phyloP scores from a whole-genome alignment of 2,329 filamentous ascomycete genomes.

The Xylaria sp. region DNA sequence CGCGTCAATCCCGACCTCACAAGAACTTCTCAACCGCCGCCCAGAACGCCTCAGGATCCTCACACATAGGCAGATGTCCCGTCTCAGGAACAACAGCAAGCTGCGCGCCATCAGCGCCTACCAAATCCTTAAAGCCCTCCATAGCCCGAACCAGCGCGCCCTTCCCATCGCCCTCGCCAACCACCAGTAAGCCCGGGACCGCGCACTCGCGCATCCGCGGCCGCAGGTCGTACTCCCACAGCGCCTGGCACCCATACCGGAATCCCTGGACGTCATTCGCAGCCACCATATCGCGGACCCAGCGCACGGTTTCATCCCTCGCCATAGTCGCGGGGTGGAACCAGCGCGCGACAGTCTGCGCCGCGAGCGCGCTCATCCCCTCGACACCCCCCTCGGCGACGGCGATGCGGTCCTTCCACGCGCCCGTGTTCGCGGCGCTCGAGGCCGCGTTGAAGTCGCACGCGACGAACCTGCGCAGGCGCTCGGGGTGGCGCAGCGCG shows the following conservation, averaged over 20 bases:
- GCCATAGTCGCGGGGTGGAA: conserved; percentile 65
- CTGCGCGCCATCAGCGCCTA: conserved; percentile 61
- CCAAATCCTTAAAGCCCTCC: conserved; percentile 68
- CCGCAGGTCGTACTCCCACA: conserved; percentile 74
- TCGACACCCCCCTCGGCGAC: conserved; percentile 62
- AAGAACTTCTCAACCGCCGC: conserved; percentile 65
- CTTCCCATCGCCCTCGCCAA: conserved; percentile 73
- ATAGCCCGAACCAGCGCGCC: conserved; percentile 78
- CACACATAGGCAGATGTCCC: conserved; percentile 85
- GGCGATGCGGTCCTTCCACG: conserved; percentile 78
- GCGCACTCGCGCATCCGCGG: conserved; percentile 57
- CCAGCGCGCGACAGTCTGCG: conserved; percentile 76
- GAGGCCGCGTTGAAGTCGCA: conserved; percentile 80
- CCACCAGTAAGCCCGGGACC: conserved; percentile 71
- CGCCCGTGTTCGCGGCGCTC: conserved; percentile 74
- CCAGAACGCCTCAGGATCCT: conserved; percentile 72
- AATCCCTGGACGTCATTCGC: conserved; percentile 74
- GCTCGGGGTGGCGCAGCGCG: conserved; percentile 77
- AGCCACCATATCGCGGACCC: conserved; percentile 72
- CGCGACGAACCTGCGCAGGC: conserved; percentile 82
- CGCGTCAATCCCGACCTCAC: conserved; percentile 37
- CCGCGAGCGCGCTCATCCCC: conserved; percentile 70
- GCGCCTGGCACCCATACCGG: conserved; percentile 67
- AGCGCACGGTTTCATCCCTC: conserved; percentile 54
- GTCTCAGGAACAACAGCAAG: conserved; percentile 71